Evolutionary conservation across 495 filamentous ascomycete species (phyloP).

Genomic region (Bryoglossum gracile): DNA sequence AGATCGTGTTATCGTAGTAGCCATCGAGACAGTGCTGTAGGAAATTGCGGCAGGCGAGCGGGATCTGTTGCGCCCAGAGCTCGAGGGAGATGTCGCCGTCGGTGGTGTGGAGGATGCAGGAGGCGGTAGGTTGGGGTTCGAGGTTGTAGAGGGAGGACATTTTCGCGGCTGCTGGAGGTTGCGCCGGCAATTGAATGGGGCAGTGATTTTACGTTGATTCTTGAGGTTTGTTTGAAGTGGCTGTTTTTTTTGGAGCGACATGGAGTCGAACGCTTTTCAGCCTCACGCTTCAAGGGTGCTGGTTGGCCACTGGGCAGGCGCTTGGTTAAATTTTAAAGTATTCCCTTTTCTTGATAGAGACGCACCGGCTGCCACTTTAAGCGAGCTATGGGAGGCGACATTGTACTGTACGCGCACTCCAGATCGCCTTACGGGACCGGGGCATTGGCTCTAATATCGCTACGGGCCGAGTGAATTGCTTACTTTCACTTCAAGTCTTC

Average conservation of each 20-base stretch:
- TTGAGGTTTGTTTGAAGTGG: background rate
- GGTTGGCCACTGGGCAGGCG: too few relatives aligned
- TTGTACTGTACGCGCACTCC: too few relatives aligned
- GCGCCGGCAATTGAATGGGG: constrained; percentile 22
- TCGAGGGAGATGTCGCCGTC: constrained; percentile 82
- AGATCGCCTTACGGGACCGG: too few relatives aligned
- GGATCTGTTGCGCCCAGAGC: constrained; percentile 89
- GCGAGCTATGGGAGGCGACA: too few relatives aligned
- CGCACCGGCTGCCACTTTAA: too few relatives aligned
- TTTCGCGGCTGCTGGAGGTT: background rate
- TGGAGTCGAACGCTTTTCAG: too few relatives aligned
- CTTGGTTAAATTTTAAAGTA: too few relatives aligned
- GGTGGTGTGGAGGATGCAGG: constrained; percentile 82
- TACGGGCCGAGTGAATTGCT: too few relatives aligned
- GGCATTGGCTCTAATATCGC: too few relatives aligned
- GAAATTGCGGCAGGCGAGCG: constrained; percentile 89
- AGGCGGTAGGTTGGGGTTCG: constrained; percentile 87
- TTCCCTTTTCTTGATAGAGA: too few relatives aligned
- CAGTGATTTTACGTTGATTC: background rate
- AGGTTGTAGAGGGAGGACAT: constrained; percentile 92
- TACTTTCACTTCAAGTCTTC: too few relatives aligned
- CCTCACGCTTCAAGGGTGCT: too few relatives aligned
- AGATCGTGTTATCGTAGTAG: constrained; percentile 87
- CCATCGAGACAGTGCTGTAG: constrained; percentile 90
- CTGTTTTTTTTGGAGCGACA: background rate